These are phyloP conservation scores for Populus euphratica DNA, from an alignment of 345 rosid species.

Conservation along the genomic window DNA sequence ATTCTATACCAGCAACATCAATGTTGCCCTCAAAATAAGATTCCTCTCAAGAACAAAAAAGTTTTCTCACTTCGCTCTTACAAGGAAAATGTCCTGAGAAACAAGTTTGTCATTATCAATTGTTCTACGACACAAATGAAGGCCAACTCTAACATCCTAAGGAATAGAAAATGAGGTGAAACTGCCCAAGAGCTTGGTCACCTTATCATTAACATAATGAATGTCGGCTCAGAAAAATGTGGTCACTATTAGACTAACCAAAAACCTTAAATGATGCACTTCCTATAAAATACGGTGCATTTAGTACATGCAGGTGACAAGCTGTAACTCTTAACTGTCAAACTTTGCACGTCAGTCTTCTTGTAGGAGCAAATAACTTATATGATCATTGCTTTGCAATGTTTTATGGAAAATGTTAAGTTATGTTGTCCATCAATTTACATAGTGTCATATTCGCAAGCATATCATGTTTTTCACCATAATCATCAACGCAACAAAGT, in stretches of 20 bases:
- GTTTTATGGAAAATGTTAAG: background rate
- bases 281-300: background rate
- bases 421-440: background rate
- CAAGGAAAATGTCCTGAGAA: background rate
- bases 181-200: background rate
- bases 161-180: background rate
- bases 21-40: background rate
- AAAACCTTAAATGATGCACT: background rate
- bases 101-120: background rate
- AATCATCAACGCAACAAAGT: background rate
- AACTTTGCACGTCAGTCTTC: background rate
- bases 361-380: background rate
- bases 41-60: background rate
- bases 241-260: background rate
- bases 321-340: too few relatives aligned
- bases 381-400: background rate
- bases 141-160: background rate
- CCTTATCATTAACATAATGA: background rate
- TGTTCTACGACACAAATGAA: background rate
- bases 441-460: background rate
- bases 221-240: background rate
- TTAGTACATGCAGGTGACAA: background rate
- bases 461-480: background rate
- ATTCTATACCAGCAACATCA: background rate
- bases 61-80: background rate